phyloP scores from a whole-genome alignment of 2,329 filamentous ascomycete species.

The Ambrosiella beaveri region DNA sequence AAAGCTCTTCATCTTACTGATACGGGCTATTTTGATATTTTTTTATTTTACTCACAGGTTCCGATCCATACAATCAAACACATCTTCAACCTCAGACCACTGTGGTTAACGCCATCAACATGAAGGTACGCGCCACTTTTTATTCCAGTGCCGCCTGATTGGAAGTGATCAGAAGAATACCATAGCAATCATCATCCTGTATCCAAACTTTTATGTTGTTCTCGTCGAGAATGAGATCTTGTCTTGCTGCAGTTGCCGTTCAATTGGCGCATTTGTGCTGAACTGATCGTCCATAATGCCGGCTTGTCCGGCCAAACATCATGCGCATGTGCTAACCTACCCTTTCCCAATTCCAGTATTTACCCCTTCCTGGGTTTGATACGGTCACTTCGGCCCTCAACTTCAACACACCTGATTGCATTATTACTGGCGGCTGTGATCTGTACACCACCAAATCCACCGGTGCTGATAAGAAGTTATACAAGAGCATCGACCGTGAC shows the following conservation, averaged over 20 bases:
- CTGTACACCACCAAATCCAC: constrained; percentile 95
- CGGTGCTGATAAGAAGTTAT: constrained; percentile 88
- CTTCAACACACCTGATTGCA: constrained; percentile 85
- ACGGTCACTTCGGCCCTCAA: constrained; percentile 83
- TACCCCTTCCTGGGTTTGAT: constrained; percentile 81
- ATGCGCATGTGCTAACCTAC: constrained; percentile 8
- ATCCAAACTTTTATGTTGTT: neutral
- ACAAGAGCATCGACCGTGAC: constrained; percentile 84
- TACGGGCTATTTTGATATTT: neutral
- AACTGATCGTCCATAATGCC: neutral
- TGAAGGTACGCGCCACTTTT: constrained; percentile 13
- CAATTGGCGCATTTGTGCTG: neutral
- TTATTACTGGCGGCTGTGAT: constrained; percentile 85
- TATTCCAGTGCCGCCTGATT: constrained; percentile 12
- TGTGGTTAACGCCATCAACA: constrained; percentile 13
- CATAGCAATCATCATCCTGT: neutral
- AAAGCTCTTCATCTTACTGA: neutral
- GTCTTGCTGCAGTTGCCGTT: neutral
- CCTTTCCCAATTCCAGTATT: constrained; percentile 42
- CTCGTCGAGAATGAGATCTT: neutral
- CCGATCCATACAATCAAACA: neutral
- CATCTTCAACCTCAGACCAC: constrained; percentile 13
- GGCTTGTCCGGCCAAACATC: neutral
- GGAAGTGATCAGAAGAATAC: constrained; percentile 13
- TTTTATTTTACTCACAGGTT: constrained; percentile 1